Evolutionary conservation across 768 basidiomycete genomes (phyloP), one percentile per base, ranked within the genome.

Genomic region (Nidula microcarpa): DNA sequence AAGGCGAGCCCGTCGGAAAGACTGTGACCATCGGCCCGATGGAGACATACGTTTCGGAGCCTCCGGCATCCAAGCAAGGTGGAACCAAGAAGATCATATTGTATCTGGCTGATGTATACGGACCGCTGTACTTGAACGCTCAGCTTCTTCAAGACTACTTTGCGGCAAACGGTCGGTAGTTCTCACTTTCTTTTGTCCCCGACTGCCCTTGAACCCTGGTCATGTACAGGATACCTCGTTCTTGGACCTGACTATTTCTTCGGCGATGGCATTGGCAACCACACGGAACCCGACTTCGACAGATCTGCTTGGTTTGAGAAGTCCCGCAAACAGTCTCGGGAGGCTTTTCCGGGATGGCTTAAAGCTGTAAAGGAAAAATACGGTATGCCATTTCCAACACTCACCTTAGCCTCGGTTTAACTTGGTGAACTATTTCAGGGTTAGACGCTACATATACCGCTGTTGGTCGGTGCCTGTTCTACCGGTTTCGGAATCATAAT

Each of bases 81-180:
- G 34, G 52, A 50, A 3, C 43, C 3, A 57, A 55, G 16, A 74
- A 70, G 47, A 62, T 83, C 54, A 56, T 83, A 11, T 60, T 83
- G n/a, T 82, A 70, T 65, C 74, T 77, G 53, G 57, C 77, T 0
- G 81, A 82, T 55, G 72, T 81, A 1, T 80, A 70, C 55, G 72
- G 81, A 5, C 73, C 81, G 11, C 70, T 78, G 53, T 81, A 72
- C 61, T 53, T 74, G 53, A 82, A 81, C 66, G 77, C 71, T 54
- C 65, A 78, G 61, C 68, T 80, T 37, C 37, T 83, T 9, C 76
- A 80, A 61, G 80, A 82, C 56, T 79, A 73, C 58, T 79, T 75
- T 53, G 80, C 81, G 0, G 61, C 73, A 10, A 68, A 75, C 8
- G 80, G 81, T 82, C 51, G 2, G 66, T 37, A 4, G 23, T 23